Evolutionary conservation across 768 basidiomycete genomes (phyloP), one percentile per base, ranked within the genome.

Genomic region (Tylopilus vinaceipallidus): DNA sequence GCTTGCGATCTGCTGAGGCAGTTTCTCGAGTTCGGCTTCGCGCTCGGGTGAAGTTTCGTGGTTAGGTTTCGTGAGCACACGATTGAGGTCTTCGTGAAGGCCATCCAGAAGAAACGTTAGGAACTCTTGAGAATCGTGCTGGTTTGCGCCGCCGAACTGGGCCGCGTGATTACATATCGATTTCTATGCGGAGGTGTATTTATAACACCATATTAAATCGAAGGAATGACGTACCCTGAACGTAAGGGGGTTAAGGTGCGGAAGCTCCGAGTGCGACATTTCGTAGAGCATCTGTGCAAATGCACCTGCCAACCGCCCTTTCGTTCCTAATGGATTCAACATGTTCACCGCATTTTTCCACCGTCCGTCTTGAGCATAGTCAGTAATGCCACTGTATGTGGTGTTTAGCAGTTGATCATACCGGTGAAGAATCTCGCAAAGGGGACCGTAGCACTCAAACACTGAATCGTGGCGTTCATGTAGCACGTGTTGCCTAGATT

Each of bases 121-220:
- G 68, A 98, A 97, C 70, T 99, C 95, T 68, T 98, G 97, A 19
- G 94, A 94, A 69, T 99, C 95, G 60, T 99, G 95, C 65, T 99
- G 95, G 57, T 94, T 86, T 14, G 83, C 78, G 2, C 91, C 91
- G 29, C 81, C 79, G 67, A 95, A 97, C 64, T 91, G 88, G 8
- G 76, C 69, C 1, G 81, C 82, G 56, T 77, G 79, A 42, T 53
- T 75, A 70, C 71, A 88, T 64, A 77, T 81, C 48, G 75, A 77
- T 69, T 76, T 79, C 83, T 85, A 53, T 24, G 23, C 19, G 33
- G 5, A 72, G 43, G 71, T 64, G 23, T 45, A 34, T 60, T 35
- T 27, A 23, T 12, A 40, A 17, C 43, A 6, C 46, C 10, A 10
- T 6, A 37, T 47, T 26, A 42, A 23, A 52, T 32, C 7, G 6